These are phyloP conservation scores for Alternaria sp. DNA, from an alignment of 2,329 filamentous ascomycete species.

Conservation along the genomic window DNA sequence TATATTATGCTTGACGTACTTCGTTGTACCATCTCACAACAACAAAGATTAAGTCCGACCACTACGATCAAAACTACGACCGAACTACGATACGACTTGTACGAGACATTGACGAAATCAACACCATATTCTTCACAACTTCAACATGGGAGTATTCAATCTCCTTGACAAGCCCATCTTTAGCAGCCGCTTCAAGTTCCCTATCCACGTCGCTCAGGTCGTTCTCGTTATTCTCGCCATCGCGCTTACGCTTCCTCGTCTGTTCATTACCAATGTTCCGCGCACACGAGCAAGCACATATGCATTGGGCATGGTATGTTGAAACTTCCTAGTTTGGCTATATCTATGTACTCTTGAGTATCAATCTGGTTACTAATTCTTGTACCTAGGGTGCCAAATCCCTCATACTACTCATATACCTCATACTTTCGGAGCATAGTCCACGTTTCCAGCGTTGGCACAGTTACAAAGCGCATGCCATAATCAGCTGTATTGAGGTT, in stretches of 20 bases:
- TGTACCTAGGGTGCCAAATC: conserved; percentile 47
- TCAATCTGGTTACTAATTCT: background rate
- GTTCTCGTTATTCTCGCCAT: conserved; percentile 18
- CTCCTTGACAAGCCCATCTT: conserved; percentile 36
- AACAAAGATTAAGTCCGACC: background rate
- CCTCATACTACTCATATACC: conserved; percentile 51
- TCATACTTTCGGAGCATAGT: conserved; percentile 49
- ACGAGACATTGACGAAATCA: background rate
- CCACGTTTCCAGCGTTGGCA: conserved; percentile 44
- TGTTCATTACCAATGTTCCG: conserved; percentile 31
- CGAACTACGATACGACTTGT: background rate
- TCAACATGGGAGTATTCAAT: conserved; percentile 17
- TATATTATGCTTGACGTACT: background rate
- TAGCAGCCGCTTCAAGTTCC: conserved; percentile 20
- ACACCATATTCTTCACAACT: background rate
- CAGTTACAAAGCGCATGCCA: conserved; percentile 51
- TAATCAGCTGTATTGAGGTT: conserved; percentile 52
- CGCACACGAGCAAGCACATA: conserved; percentile 28
- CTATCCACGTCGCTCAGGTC: conserved; percentile 18
- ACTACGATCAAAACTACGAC: background rate
- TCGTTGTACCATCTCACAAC: background rate
- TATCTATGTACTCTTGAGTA: background rate
- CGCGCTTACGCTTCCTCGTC: conserved; percentile 21
- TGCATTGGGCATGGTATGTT: conserved; percentile 29
- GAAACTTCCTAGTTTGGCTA: background rate